Percentiles rank a stretch among this genome's conserved stretches.
Conservation (phyloP, 2,329 filamentous ascomycete genomes). For the Botrytis galanthina region DNA sequence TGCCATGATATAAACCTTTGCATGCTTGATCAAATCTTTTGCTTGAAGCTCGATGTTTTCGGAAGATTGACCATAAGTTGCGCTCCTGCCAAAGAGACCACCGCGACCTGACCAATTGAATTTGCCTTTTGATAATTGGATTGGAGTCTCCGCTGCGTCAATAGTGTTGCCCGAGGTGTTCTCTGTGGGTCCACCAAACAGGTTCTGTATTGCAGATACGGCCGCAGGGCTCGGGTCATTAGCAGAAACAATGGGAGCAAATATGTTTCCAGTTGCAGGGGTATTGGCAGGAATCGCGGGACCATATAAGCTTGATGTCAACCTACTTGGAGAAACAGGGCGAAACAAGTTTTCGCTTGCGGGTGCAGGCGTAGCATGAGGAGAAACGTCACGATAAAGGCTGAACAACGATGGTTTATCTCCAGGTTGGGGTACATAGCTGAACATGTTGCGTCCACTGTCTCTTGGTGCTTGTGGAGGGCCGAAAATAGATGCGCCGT, state of each 20-base stretch:
- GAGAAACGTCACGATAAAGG: neutral
- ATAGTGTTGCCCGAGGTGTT: neutral
- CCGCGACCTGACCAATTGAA: neutral
- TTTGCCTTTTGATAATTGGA: neutral
- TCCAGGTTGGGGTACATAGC: neutral
- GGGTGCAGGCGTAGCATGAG: neutral
- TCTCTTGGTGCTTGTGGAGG: neutral
- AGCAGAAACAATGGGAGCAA: too few species aligned
- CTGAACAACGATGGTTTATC: neutral
- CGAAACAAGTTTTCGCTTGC: neutral
- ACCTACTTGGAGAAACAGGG: neutral
- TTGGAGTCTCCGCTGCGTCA: neutral
- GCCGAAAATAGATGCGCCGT: neutral
- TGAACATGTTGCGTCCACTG: neutral
- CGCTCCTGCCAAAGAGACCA: neutral
- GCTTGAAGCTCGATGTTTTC: neutral
- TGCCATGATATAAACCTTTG: conserved; percentile 24
- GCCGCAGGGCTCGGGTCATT: neutral
- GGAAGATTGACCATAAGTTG: neutral
- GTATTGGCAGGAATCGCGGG: neutral
- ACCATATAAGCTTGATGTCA: neutral
- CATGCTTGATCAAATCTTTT: conserved; percentile 18
- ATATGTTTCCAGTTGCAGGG: neutral
- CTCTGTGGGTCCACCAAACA: neutral
- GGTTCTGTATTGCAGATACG: neutral